phyloP scores from a whole-genome alignment of 1,284 basidiomycete genomes.

The Fistulinella staudtii region DNA sequence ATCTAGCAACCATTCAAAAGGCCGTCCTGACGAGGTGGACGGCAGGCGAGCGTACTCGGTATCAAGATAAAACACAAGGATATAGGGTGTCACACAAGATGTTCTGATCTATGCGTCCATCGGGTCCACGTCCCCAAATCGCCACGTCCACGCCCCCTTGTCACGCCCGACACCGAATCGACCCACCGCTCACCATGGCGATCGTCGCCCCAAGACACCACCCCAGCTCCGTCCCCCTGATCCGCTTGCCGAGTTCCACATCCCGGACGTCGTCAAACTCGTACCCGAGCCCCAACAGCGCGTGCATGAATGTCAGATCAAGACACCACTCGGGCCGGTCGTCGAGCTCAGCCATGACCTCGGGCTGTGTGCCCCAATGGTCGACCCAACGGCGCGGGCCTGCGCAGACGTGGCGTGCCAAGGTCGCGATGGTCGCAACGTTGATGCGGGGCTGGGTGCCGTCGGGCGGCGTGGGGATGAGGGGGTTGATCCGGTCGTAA shows the following conservation, averaged over 20 bases:
- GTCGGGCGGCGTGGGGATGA: conserved; percentile 45
- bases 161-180: conserved; percentile 47
- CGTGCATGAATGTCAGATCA: conserved; percentile 95
- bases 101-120: too few species aligned
- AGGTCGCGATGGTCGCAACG: conserved; percentile 58
- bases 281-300: conserved; percentile 78
- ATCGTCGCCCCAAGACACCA: conserved; percentile 90
- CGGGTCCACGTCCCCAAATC: too few species aligned
- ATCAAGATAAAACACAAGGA: too few species aligned
- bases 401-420: conserved; percentile 70
- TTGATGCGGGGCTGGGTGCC: conserved; percentile 38
- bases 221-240: conserved; percentile 89
- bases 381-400: conserved; percentile 62
- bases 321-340: conserved; percentile 92
- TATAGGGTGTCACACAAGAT: too few species aligned
- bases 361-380: conserved; percentile 49
- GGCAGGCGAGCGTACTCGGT: too few species aligned
- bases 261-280: conserved; percentile 70
- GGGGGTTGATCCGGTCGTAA: conserved; percentile 88
- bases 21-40: too few species aligned
- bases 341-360: conserved; percentile 71
- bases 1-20: too few species aligned
- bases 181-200: conserved; percentile 64
- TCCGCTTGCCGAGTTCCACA: conserved; percentile 83
- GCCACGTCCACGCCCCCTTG: too few species aligned